These are phyloP conservation scores for Tubosaeta brunneosetosa DNA, from an alignment of 768 basidiomycete species.

Conservation along the genomic window DNA sequence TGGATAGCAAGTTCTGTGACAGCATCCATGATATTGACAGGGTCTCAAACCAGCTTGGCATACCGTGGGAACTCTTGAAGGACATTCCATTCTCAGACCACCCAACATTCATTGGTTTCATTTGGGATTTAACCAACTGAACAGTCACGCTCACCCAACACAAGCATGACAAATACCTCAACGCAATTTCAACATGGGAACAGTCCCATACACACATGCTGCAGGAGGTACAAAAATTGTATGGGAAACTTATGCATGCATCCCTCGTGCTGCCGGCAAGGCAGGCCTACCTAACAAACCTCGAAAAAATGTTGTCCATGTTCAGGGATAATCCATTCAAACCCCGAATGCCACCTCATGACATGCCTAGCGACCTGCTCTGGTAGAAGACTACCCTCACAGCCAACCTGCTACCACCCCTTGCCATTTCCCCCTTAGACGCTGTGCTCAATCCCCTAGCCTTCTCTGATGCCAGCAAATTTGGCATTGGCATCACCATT, in stretches of 20 bases:
- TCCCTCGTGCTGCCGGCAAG: not conserved
- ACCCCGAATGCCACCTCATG: not conserved
- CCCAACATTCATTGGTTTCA: constrained; percentile 25
- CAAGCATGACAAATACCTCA: not conserved
- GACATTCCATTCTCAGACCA: constrained; percentile 1
- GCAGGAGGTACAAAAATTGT: not conserved
- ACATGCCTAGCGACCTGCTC: not conserved
- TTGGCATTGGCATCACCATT: constrained; percentile 1
- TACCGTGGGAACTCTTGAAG: constrained; percentile 3
- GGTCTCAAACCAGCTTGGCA: not conserved
- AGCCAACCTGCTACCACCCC: not conserved
- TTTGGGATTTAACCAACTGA: constrained; percentile 29
- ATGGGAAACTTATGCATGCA: not conserved
- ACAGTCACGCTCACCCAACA: constrained; percentile 9
- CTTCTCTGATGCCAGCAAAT: not conserved
- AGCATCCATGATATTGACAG: not conserved
- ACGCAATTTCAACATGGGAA: not conserved
- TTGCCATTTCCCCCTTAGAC: not conserved
- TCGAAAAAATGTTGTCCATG: not conserved
- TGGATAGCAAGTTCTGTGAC: not conserved
- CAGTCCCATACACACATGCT: not conserved
- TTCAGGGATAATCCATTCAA: not conserved
- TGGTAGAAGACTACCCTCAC: not conserved
- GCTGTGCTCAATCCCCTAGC: not conserved
- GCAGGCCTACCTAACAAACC: not conserved